Percentiles rank a stretch among this genome's conserved stretches.
phyloP scores from a whole-genome alignment of 2,329 filamentous ascomycete genomes.

The Sarocladium oryzae region DNA sequence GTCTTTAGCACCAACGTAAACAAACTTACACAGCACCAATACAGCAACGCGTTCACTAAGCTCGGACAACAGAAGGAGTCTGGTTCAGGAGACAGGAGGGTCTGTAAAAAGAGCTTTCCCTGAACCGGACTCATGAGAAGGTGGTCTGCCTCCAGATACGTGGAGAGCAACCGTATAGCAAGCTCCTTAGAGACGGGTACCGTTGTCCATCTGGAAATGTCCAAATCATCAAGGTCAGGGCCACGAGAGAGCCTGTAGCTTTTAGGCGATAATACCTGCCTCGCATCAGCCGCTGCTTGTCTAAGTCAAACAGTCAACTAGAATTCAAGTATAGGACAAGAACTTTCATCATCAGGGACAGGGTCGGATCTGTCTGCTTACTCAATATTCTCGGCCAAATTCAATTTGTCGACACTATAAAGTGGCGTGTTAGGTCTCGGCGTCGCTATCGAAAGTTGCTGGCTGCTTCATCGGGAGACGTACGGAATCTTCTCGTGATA shows the following conservation, averaged over 20 bases:
- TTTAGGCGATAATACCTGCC: too few relatives aligned
- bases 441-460: not conserved
- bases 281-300: too few relatives aligned
- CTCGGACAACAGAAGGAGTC: conserved; percentile 23
- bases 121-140: conserved; percentile 31
- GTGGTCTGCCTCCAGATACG: conserved; percentile 32
- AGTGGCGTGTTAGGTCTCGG: not conserved
- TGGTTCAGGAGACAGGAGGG: conserved; percentile 20
- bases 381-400: not conserved
- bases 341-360: too few relatives aligned
- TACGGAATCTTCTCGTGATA: not conserved
- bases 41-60: conserved; percentile 28
- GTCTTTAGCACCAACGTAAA: too few relatives aligned
- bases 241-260: too few relatives aligned
- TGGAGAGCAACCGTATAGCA: conserved; percentile 25
- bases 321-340: too few relatives aligned
- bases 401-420: not conserved
- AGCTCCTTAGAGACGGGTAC: conserved; percentile 22
- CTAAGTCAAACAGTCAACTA: too few relatives aligned
- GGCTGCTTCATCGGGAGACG: not conserved
- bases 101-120: conserved; percentile 26
- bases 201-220: conserved; percentile 29
- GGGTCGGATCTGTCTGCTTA: too few relatives aligned
- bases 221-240: conserved; percentile 16
- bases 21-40: conserved; percentile 28